Evolutionary conservation across 2,329 filamentous ascomycete genomes (phyloP), one percentile per base, ranked within the genome.

Genomic region (Pseudomassariella vexata): DNA sequence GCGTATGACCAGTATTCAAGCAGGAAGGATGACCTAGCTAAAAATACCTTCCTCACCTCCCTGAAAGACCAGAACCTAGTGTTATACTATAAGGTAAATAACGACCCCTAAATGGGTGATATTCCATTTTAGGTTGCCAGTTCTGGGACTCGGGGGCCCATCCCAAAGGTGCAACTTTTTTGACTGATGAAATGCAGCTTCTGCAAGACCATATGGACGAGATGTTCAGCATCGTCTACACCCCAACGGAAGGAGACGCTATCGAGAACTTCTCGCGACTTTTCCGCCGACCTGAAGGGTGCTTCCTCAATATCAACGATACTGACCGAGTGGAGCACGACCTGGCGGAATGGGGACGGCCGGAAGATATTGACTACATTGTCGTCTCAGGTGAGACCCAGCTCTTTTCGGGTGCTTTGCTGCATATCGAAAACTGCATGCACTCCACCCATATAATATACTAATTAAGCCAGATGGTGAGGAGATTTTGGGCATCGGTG

Each of bases 201-300:
- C 68, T 92, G 6, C 72, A 85, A 52, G 76, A 84, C 5, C 81
- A 94, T 47, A 60, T 94, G 14, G 79, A 84, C 41, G 86, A 94
- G 51, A 92, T 94, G 84, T 89, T 94, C 50, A 78, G 81, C 24
- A 66, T 94, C n/a, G 85, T 94, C 18, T 95, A 94, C 51, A 94
- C 88, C 0, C 88, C 88, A 0, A 94, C 88, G 0, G 87, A 94
- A 59, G 86, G 85, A 7, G 85, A 94, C 24, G 88, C 88, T 0
- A 94, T 94, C 30, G 76, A 85, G 44, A 84, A 89, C 41, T 94
- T 85, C 51, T 92, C 85, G 0, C 64, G 79, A 0, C 55, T 92
- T 0, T 94, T 94, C 49, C 66, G 88, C 9, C 68, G 75, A 12
- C 85, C 87, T 0, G 82, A 90, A 44, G 88, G 88, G 1, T 87